Conservation (phyloP, 805 yeast species). For the Pichia thaimueangensis region DNA sequence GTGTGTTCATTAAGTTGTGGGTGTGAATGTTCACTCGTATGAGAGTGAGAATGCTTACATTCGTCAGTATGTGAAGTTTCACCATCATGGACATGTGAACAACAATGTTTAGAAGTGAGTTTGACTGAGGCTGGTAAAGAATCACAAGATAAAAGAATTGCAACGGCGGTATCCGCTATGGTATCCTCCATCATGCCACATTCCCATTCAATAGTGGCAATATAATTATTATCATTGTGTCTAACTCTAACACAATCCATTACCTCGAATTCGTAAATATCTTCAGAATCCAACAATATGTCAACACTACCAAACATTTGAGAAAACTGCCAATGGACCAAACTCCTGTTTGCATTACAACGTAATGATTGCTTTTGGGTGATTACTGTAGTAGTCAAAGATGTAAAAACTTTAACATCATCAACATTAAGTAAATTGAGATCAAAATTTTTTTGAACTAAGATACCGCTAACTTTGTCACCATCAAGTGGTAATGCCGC, state of each 20-base stretch:
- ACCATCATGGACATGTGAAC: conserved; percentile 16
- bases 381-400: conserved; percentile 76
- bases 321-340: conserved; percentile 81
- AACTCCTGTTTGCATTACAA: conserved; percentile 73
- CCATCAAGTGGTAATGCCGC: conserved; percentile 36
- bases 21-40: not conserved
- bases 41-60: not conserved
- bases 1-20: conserved; percentile 1
- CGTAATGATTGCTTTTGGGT: conserved; percentile 74
- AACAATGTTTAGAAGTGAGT: conserved; percentile 59
- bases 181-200: conserved; percentile 87
- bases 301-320: conserved; percentile 92
- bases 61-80: too few species aligned
- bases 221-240: conserved; percentile 35
- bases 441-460: conserved; percentile 88
- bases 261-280: conserved; percentile 46
- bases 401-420: conserved; percentile 85
- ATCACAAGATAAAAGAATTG: conserved; percentile 85
- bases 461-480: conserved; percentile 63
- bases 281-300: conserved; percentile 48
- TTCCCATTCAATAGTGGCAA: conserved; percentile 79
- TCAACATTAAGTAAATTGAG: conserved; percentile 74
- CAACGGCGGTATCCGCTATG: conserved; percentile 88
- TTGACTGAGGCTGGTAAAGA: conserved; percentile 94
- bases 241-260: conserved; percentile 58